A percentile compares a stretch with the other conserved stretches of the same genome.
Evolutionary conservation across 2,329 filamentous ascomycete species (phyloP).

Genomic region (Blumeria graminis): DNA sequence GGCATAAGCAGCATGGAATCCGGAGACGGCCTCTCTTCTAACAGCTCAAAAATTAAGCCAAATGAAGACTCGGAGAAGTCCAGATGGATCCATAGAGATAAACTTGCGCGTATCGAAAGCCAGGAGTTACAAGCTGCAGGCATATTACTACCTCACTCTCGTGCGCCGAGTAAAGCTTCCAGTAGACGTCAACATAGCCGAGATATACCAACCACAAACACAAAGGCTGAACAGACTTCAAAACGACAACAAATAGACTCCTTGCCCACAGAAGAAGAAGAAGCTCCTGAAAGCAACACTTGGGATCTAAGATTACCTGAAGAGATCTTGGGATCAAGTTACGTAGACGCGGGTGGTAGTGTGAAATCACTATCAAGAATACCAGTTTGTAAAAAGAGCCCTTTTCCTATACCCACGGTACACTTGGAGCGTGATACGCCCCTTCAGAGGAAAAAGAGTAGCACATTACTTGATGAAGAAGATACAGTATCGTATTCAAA

Average conservation of each 20-base stretch:
- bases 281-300: constrained; percentile 19
- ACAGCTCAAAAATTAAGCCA: constrained; percentile 9
- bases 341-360: constrained; percentile 25
- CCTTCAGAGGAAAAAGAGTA: constrained; percentile 34
- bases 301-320: constrained; percentile 60
- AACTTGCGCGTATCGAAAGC: constrained; percentile 59
- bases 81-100: constrained; percentile 72
- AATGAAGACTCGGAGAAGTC: constrained; percentile 30
- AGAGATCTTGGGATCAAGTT: constrained; percentile 27
- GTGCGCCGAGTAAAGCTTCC: constrained; percentile 26
- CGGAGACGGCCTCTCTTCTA: constrained; percentile 6
- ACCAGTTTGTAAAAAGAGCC: constrained; percentile 60
- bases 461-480: constrained; percentile 27
- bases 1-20: constrained; percentile 11
- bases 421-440: constrained; percentile 52
- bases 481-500: constrained; percentile 34
- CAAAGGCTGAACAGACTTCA: constrained; percentile 18
- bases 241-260: constrained; percentile 16
- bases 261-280: constrained; percentile 18
- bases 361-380: constrained; percentile 54
- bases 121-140: constrained; percentile 60
- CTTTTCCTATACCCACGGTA: constrained; percentile 46
- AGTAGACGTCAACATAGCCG: constrained; percentile 18
- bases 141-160: constrained; percentile 31
- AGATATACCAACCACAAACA: constrained; percentile 12